These are phyloP conservation scores for Tephrocybe sp. DNA, from an alignment of 768 basidiomycete species.

Conservation along the genomic window DNA sequence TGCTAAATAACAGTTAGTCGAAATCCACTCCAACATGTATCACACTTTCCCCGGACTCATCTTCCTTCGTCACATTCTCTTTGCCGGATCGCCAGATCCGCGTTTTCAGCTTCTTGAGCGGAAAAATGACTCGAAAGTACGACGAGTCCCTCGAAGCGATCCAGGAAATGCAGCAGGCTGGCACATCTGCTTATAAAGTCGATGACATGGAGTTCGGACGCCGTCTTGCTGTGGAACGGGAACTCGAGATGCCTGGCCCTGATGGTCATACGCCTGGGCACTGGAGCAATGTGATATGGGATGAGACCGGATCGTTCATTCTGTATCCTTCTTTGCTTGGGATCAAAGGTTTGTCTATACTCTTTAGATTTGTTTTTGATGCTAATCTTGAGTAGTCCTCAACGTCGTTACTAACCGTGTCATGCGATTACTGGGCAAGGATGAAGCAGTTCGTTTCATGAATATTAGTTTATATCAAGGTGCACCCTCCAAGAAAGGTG, in stretches of 20 bases:
- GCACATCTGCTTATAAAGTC: conserved; percentile 86
- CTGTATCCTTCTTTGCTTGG: conserved; percentile 93
- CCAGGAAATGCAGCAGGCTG: conserved; percentile 99
- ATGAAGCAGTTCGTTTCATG: conserved; percentile 89
- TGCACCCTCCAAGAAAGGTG: conserved; percentile 78
- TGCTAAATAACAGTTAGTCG: conserved; percentile 46
- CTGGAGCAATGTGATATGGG: conserved; percentile 94
- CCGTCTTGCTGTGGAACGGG: conserved; percentile 88
- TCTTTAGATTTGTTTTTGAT: neutral
- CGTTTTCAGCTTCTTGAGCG: conserved; percentile 87
- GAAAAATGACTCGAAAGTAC: conserved; percentile 89
- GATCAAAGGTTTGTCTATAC: conserved; percentile 71
- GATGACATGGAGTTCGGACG: conserved; percentile 99
- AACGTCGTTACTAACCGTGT: conserved; percentile 95
- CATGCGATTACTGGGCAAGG: conserved; percentile 84
- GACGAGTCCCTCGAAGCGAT: conserved; percentile 92
- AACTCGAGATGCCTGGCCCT: conserved; percentile 80
- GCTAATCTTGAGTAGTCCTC: conserved; percentile 58
- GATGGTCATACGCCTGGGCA: conserved; percentile 72
- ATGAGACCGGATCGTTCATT: conserved; percentile 94
- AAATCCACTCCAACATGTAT: conserved; percentile 92
- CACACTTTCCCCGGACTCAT: conserved; percentile 85
- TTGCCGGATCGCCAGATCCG: conserved; percentile 93
- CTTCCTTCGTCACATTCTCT: conserved; percentile 91
- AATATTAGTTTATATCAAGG: conserved; percentile 93